Percentiles rank a stretch among this genome's conserved stretches.
Conservation (phyloP, 306 rosid genomes). For the Arachis stenosperma region DNA sequence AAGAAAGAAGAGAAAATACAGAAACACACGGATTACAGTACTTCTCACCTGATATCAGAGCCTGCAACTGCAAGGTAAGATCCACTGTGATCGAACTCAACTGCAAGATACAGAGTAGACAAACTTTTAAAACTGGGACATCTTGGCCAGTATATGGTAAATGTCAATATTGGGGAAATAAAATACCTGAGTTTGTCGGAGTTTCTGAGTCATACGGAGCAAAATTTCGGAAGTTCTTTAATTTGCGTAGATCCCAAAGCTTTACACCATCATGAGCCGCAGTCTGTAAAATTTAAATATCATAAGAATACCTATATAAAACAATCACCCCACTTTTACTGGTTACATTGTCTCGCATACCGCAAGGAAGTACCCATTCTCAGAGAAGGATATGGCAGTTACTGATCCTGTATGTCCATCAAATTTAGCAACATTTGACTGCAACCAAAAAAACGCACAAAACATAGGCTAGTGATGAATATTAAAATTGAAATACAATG, state of each 20-base stretch:
- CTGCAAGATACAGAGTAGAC: conserved; percentile 55
- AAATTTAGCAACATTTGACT: conserved; percentile 92
- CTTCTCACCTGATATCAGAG: conserved; percentile 83
- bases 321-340: conserved; percentile 9
- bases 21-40: not conserved
- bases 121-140: conserved; percentile 5
- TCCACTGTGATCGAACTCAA: conserved; percentile 96
- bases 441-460: conserved; percentile 40
- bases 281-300: conserved; percentile 61
- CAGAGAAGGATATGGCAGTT: conserved; percentile 90
- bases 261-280: conserved; percentile 96
- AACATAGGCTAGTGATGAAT: not conserved
- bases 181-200: conserved; percentile 83
- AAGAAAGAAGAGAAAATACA: not conserved
- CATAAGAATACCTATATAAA: conserved; percentile 24
- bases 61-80: conserved; percentile 92
- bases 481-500: conserved; percentile 12
- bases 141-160: not conserved
- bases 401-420: conserved; percentile 93
- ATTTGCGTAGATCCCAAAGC: conserved; percentile 96
- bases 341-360: conserved; percentile 51
- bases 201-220: conserved; percentile 82
- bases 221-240: conserved; percentile 84
- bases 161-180: conserved; percentile 1
- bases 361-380: conserved; percentile 98